Evolutionary conservation across 2,329 filamentous ascomycete species (phyloP), one percentile per base, ranked within the genome.

Genomic region (Ceratocystis cacaofunesta): DNA sequence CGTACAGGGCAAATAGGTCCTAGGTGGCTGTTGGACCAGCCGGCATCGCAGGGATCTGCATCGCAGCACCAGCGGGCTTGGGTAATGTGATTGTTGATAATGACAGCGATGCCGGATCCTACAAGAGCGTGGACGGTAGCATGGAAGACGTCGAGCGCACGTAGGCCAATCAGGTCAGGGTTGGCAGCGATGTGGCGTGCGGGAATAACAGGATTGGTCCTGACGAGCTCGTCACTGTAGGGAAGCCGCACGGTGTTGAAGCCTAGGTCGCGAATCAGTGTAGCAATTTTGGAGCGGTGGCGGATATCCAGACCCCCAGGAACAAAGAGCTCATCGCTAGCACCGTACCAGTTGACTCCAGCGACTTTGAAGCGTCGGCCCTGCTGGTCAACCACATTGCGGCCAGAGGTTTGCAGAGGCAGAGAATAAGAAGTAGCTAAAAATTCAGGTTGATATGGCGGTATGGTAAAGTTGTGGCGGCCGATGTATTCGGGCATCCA

Each of bases 71-170:
- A 88, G 5, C 81, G 81, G 8, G 85, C 83, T 60, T 79, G 80
- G 1, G 85, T 88, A 72, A 88, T 88, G 73, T 88, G 86, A 73
- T 88, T 83, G 76, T 88, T 88, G 68, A 86, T 74, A 62, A 88
- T 83, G 64, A 88, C 85, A 25, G 83, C 82, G 63, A 88, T 73
- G 25, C 84, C 85, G 10, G 79, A 82, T 32, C 82, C 79, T 7
- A 85, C 87, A 70, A 88, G 75, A 10, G 83, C 77, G 61, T 78
- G 75, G 32, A 85, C 79, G 48, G 82, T 81, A 3, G 84, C 83
- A 67, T 79, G 78, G 69, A 83, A 82, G 3, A 88, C 75, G 69
- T 87, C 85, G 68, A 88, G 72, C 5, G 85, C 85, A 57, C 76
- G 76, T 62, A 75, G 71, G 1, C 82, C 82, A 7, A 80, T 72